phyloP scores from a whole-genome alignment of 2,329 filamentous ascomycete genomes.

The Exophiala sideris region DNA sequence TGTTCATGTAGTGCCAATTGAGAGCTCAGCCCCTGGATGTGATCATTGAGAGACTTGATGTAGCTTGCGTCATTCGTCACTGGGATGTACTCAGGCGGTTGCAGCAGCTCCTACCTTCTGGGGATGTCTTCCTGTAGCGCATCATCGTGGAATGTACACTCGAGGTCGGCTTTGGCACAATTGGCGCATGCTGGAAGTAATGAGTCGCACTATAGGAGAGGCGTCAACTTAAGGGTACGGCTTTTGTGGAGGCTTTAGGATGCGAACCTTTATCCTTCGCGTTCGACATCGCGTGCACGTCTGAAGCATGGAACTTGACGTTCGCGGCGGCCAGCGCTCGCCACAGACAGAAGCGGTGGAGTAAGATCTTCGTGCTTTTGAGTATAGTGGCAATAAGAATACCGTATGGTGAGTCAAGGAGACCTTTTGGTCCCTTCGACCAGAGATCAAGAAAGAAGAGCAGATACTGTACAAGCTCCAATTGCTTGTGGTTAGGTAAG shows the following conservation, averaged over 20 bases:
- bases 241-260: too few relatives aligned
- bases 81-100: too few relatives aligned
- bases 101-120: background rate
- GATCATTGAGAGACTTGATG: background rate
- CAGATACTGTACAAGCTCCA: too few relatives aligned
- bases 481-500: too few relatives aligned
- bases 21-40: constrained; percentile 1
- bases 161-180: background rate
- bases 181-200: background rate
- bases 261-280: background rate
- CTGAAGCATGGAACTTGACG: background rate
- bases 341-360: too few relatives aligned
- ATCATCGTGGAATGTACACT: background rate
- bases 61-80: background rate
- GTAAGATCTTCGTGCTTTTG: too few relatives aligned
- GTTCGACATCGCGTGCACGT: background rate
- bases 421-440: too few relatives aligned
- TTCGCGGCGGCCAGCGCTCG: too few relatives aligned
- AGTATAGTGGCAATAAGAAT: too few relatives aligned
- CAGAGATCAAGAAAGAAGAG: too few relatives aligned
- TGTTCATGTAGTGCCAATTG: background rate
- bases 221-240: background rate
- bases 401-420: too few relatives aligned
- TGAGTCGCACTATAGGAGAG: background rate
- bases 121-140: background rate